A percentile compares a stretch with the other conserved stretches of the same genome.
Evolutionary conservation across 495 filamentous ascomycete species (phyloP).

Genomic region (Neurospora sp.): DNA sequence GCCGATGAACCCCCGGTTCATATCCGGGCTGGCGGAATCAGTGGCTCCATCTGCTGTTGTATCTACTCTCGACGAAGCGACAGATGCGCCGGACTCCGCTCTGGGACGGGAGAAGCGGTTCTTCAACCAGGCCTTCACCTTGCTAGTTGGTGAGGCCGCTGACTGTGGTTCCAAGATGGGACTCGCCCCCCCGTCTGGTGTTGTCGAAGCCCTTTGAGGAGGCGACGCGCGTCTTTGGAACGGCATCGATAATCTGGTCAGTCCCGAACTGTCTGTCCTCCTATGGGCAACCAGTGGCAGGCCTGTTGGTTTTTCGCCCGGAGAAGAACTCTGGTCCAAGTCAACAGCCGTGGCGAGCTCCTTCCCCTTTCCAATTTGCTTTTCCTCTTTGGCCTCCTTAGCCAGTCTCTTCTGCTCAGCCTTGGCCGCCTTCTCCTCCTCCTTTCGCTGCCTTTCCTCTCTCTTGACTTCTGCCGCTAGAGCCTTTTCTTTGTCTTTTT

Average conservation of each 20-base stretch:
- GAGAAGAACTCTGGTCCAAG: background rate
- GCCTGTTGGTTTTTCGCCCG: background rate
- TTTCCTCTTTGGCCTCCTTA: slow-evolving; percentile 35
- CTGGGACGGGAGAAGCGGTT: slow-evolving; percentile 37
- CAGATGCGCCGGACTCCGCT: slow-evolving; percentile 13
- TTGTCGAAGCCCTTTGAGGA: slow-evolving; percentile 11
- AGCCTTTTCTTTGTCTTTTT: slow-evolving; percentile 40
- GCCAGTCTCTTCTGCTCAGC: slow-evolving; percentile 38
- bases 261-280: background rate
- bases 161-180: slow-evolving; percentile 4
- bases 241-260: background rate
- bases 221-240: slow-evolving; percentile 7
- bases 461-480: slow-evolving; percentile 42
- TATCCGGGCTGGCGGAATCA: background rate
- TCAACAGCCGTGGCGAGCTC: background rate
- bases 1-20: slow-evolving; percentile 35
- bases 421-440: slow-evolving; percentile 40
- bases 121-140: slow-evolving; percentile 54
- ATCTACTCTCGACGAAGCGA: background rate
- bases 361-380: slow-evolving; percentile 12
- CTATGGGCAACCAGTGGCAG: background rate
- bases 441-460: slow-evolving; percentile 38
- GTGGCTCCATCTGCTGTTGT: background rate
- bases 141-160: slow-evolving; percentile 19
- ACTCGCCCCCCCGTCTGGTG: background rate